A percentile compares a stretch with the other conserved stretches of the same genome.
Conservation (phyloP, 2,329 filamentous ascomycete species). For the Microthyrium microscopicum region DNA sequence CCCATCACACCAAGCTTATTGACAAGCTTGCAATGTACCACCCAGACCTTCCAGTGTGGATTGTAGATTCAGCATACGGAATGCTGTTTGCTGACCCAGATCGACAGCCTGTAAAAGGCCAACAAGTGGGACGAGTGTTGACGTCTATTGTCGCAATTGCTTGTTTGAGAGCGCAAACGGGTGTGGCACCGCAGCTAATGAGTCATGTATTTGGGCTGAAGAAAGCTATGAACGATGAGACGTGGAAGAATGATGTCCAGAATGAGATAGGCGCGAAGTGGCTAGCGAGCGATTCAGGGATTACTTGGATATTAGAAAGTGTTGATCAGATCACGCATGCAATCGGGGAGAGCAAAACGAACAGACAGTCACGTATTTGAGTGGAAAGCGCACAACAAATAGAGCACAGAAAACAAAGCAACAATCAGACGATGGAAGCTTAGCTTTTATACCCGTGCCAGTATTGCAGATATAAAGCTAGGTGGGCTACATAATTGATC, state of each 20-base stretch:
- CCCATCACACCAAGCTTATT: conserved; percentile 55
- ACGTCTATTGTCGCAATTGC: conserved; percentile 60
- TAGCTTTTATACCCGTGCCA: too few species aligned
- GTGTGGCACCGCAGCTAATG: conserved; percentile 66
- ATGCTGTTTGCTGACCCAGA: conserved; percentile 55
- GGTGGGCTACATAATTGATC: too few species aligned
- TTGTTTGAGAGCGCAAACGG: conserved; percentile 61
- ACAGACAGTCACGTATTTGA: conserved; percentile 8
- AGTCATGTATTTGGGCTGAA: conserved; percentile 68
- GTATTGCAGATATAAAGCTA: too few species aligned
- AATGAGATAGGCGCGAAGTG: conserved; percentile 33
- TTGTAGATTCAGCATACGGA: conserved; percentile 59
- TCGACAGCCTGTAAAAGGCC: conserved; percentile 21
- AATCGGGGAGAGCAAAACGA: conserved; percentile 32
- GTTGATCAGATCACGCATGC: conserved; percentile 43
- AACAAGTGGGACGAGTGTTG: conserved; percentile 49
- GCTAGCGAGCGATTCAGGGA: conserved; percentile 49
- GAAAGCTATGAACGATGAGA: conserved; percentile 57
- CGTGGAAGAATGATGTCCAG: conserved; percentile 28
- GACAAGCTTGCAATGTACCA: conserved; percentile 57
- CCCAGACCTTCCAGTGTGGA: conserved; percentile 67
- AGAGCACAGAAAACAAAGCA: too few species aligned
- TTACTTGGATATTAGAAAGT: conserved; percentile 42
- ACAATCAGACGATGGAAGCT: too few species aligned
- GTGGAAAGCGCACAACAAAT: too few species aligned